A percentile compares a stretch with the other conserved stretches of the same genome.
Evolutionary conservation across 495 filamentous ascomycete genomes (phyloP).

Genomic region (Neurospora tetraspora): DNA sequence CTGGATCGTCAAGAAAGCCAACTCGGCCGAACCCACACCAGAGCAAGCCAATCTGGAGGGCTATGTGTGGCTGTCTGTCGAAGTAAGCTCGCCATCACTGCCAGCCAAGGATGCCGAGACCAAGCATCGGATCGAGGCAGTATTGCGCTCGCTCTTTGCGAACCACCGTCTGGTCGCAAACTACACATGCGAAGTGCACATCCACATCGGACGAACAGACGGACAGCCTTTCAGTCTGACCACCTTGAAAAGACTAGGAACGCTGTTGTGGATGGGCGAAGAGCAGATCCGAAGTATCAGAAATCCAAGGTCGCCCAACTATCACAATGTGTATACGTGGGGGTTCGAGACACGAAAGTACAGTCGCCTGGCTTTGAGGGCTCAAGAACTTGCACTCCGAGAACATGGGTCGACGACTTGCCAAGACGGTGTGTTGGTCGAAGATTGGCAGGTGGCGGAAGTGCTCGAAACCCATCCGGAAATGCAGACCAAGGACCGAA

Average conservation of each 20-base stretch:
- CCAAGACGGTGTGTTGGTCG: neutral
- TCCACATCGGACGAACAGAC: constrained; percentile 22
- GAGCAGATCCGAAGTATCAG: constrained; percentile 21
- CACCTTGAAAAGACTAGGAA: constrained; percentile 18
- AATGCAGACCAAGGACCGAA: neutral
- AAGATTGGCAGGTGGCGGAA: constrained; percentile 4
- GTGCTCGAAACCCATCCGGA: neutral
- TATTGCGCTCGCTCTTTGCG: constrained; percentile 9
- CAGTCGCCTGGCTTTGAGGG: constrained; percentile 15
- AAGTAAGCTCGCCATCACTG: constrained; percentile 22
- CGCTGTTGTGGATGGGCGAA: constrained; percentile 22
- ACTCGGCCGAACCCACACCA: constrained; percentile 15
- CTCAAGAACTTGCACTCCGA: neutral
- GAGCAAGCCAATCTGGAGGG: constrained; percentile 6
- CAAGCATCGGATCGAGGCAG: constrained; percentile 3
- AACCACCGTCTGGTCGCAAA: constrained; percentile 17
- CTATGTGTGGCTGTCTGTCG: constrained; percentile 20
- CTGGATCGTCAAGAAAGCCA: constrained; percentile 27
- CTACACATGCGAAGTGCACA: constrained; percentile 23
- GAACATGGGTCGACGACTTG: neutral
- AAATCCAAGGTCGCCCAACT: constrained; percentile 22
- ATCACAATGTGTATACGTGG: constrained; percentile 22
- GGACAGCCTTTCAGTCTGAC: constrained; percentile 13
- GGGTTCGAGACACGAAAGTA: constrained; percentile 15
- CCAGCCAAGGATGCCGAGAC: constrained; percentile 7